Evolutionary conservation across 441 rosid genomes (phyloP).

Genomic region (Metrosideros polymorpha): DNA sequence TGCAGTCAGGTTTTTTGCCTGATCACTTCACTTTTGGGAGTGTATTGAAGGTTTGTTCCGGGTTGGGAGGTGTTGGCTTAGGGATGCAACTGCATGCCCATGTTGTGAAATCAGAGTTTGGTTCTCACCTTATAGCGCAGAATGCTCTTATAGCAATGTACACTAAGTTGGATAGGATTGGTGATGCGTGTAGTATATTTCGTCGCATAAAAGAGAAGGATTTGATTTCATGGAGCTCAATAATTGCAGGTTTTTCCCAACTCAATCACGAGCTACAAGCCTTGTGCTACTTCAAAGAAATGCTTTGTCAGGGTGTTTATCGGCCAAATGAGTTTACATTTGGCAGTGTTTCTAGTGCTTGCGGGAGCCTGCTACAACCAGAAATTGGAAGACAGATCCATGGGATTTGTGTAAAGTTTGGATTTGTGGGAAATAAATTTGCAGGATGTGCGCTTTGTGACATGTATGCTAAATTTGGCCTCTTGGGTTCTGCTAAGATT

Average conservation of each 20-base stretch:
- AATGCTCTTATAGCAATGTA: conserved; percentile 52
- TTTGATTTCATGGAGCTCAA: conserved; percentile 49
- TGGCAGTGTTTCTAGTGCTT: conserved; percentile 44
- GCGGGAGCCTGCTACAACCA: conserved; percentile 25
- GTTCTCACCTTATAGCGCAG: conserved; percentile 32
- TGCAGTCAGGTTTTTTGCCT: conserved; percentile 24
- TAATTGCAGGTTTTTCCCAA: conserved; percentile 38
- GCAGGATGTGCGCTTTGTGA: conserved; percentile 44
- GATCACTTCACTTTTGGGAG: conserved; percentile 51
- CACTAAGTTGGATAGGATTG: conserved; percentile 28
- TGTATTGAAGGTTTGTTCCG: conserved; percentile 35
- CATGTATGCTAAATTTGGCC: conserved; percentile 46
- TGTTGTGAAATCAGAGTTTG: conserved; percentile 37
- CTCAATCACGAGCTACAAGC: conserved; percentile 41
- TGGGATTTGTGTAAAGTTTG: conserved; percentile 40
- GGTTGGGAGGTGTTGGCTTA: conserved; percentile 18
- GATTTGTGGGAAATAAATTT: conserved; percentile 17
- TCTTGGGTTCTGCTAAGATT: conserved; percentile 23
- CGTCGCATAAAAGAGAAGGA: conserved; percentile 26
- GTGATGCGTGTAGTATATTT: conserved; percentile 34
- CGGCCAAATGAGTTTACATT: conserved; percentile 46
- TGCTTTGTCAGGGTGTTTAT: conserved; percentile 32
- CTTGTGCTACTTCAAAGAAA: conserved; percentile 28
- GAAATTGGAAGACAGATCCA: conserved; percentile 52
- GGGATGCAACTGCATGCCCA: conserved; percentile 54